Conservation (phyloP, 2,329 filamentous ascomycete species). For the Pseudofabraea citricarpa region DNA sequence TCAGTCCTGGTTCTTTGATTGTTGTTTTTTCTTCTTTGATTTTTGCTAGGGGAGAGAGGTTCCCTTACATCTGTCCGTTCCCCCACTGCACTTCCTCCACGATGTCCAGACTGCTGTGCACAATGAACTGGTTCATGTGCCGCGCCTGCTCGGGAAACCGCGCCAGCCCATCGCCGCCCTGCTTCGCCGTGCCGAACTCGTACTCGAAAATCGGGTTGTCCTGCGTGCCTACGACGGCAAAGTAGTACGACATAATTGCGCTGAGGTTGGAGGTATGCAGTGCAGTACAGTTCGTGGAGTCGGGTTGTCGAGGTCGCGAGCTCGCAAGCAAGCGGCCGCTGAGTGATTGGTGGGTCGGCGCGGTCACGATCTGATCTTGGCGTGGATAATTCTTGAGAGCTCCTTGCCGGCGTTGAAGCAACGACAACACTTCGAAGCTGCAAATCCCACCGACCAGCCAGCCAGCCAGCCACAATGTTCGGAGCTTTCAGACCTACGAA, state of each 20-base stretch:
- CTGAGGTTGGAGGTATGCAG: neutral
- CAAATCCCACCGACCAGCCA: conserved; percentile 6
- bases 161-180: conserved; percentile 86
- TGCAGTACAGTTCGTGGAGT: conserved; percentile 1
- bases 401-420: conserved; percentile 2
- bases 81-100: conserved; percentile 97
- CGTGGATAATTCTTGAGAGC: conserved; percentile 16
- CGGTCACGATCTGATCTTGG: conserved; percentile 15
- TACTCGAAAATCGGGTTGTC: conserved; percentile 96
- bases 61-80: conserved; percentile 74
- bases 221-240: conserved; percentile 90
- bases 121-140: conserved; percentile 95
- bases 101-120: conserved; percentile 89
- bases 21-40: no score
- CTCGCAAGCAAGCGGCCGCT: conserved; percentile 10
- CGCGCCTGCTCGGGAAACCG: conserved; percentile 84
- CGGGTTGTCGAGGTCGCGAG: conserved; percentile 1
- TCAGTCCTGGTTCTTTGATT: no score
- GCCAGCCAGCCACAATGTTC: conserved; percentile 58
- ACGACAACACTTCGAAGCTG: conserved; percentile 8
- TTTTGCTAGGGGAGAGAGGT: no score
- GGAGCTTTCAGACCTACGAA: conserved; percentile 77
- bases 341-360: conserved; percentile 16
- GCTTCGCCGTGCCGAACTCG: conserved; percentile 95
- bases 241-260: conserved; percentile 88